Evolutionary conservation across 768 basidiomycete species (phyloP), one percentile per base, ranked within the genome.

Genomic region (Calvatia gigantea): DNA sequence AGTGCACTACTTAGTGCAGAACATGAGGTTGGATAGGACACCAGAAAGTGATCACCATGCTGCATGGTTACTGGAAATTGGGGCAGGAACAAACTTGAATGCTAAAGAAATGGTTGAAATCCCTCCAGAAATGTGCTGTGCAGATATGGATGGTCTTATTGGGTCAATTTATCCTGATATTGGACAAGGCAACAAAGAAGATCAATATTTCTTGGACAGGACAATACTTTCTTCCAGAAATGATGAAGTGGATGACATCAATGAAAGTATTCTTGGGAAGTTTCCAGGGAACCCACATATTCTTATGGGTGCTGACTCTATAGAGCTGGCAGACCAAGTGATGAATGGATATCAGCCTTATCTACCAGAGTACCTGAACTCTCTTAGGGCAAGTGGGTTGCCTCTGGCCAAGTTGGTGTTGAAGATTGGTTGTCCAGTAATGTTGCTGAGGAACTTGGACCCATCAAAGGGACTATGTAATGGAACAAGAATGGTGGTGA

Each of bases 391-490:
- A 12, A 17, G 12, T 51, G 37, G 38, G 2, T 12, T 51, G 3
- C 37, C 25, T 3, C 37, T 39, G 3, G 19, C 23, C 12, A 28
- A 41, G 37, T 28, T 51, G 8, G 7, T 9, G 3, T 38, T 51
- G 23, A 51, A 51, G 37, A 8, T 28, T 28, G 37, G 23, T 3
- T 51, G 65, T 47, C 71, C 69, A 9, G 31, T 72, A 1, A 73
- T 73, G 50, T 38, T 73, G 12, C 60, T 73, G 1, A 63, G 67
- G 12, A 72, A 73, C 43, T 54, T 73, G 2, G 50, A 54, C 23
- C 65, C 69, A 7, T 23, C 50, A 2, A 44, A 58, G 12, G 69
- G 66, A 6, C 61, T 73, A 2, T 71, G 69, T 47, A 70, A 70
- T 62, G 68, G 69, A 1, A 67, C 67, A 0, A 60, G 63, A 1